A percentile compares a stretch with the other conserved stretches of the same genome.
Evolutionary conservation across 805 yeast species (phyloP).

Genomic region (Priceomyces castillae): DNA sequence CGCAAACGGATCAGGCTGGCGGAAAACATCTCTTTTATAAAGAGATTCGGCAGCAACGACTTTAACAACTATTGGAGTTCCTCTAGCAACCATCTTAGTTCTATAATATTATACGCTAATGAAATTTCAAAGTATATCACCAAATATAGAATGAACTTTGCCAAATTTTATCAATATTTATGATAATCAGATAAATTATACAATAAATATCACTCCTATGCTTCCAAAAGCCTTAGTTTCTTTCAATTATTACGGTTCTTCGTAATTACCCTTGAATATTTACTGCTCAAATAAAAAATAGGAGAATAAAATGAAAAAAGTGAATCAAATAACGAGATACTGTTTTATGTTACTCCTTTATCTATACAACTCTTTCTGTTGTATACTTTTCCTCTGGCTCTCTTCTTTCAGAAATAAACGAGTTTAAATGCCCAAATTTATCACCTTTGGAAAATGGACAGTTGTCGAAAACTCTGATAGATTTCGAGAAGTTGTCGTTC

Average conservation of each 20-base stretch:
- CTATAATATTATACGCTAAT: background rate
- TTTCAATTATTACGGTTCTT: too few relatives aligned
- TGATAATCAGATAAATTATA: background rate
- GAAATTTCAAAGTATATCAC: background rate
- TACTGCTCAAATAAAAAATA: background rate
- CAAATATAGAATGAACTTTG: too few relatives aligned
- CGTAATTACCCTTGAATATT: background rate
- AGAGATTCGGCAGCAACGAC: conserved; percentile 95
- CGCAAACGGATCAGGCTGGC: conserved; percentile 97
- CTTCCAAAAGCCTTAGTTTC: background rate
- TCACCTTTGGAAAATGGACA: background rate
- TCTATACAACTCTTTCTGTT: background rate
- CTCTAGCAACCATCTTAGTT: conserved; percentile 8
- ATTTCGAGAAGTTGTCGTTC: background rate
- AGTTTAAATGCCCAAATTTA: background rate
- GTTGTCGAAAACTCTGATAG: background rate
- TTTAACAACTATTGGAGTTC: conserved; percentile 52
- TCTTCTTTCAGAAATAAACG: background rate
- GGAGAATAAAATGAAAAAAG: background rate
- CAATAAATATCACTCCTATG: background rate
- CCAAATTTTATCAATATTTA: too few relatives aligned
- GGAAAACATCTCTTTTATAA: conserved; percentile 90
- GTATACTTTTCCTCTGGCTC: background rate
- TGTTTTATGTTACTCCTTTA: background rate
- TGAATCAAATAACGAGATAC: background rate